phyloP scores from a whole-genome alignment of 2,329 filamentous ascomycete species.

The Fusarium guadeloupense region DNA sequence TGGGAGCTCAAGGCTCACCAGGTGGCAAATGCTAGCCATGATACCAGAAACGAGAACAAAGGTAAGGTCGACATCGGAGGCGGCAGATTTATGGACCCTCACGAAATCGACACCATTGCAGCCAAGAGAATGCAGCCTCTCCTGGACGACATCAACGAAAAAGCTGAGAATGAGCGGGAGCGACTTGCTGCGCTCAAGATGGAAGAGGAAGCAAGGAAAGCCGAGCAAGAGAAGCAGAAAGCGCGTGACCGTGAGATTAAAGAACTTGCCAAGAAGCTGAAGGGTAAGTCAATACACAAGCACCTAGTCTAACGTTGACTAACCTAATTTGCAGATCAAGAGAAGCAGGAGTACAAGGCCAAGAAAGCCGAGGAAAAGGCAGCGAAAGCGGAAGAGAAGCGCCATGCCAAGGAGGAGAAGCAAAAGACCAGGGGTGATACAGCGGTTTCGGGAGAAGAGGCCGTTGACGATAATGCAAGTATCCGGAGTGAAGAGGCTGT shows the following conservation, averaged over 20 bases:
- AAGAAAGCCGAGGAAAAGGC: slow-evolving; percentile 48
- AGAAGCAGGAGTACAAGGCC: slow-evolving; percentile 52
- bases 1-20: slow-evolving; percentile 83
- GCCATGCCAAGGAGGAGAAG: slow-evolving; percentile 61
- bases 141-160: slow-evolving; percentile 83
- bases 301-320: slow-evolving; percentile 41
- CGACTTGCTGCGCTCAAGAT: slow-evolving; percentile 72
- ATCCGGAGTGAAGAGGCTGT: slow-evolving; percentile 16
- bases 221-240: slow-evolving; percentile 58
- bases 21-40: slow-evolving; percentile 72
- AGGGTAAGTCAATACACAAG: slow-evolving; percentile 58
- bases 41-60: slow-evolving; percentile 64
- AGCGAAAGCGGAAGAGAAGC: slow-evolving; percentile 64
- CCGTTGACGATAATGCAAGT: slow-evolving; percentile 21
- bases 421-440: slow-evolving; percentile 52
- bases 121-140: slow-evolving; percentile 81
- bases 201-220: slow-evolving; percentile 66
- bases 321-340: slow-evolving; percentile 51
- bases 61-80: slow-evolving; percentile 76
- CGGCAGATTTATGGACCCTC: slow-evolving; percentile 80
- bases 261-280: slow-evolving; percentile 63
- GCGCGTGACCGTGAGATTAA: slow-evolving; percentile 62
- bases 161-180: slow-evolving; percentile 76
- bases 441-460: slow-evolving; percentile 18
- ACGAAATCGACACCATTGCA: slow-evolving; percentile 83